Evolutionary conservation across 2,329 filamentous ascomycete genomes (phyloP).

Genomic region (Laburnicola sp.): DNA sequence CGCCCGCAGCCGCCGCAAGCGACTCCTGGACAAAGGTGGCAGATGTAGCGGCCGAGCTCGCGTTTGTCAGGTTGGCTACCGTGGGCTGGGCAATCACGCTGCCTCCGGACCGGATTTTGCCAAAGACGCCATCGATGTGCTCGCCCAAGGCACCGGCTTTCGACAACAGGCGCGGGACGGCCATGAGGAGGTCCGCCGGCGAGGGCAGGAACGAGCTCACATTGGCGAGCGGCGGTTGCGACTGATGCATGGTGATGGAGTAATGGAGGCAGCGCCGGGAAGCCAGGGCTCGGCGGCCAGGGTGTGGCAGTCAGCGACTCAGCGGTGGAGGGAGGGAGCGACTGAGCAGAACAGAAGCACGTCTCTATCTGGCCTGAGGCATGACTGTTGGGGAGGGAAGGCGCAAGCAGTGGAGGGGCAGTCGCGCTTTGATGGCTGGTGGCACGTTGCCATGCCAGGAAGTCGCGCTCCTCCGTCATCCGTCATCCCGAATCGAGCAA

Average conservation of each 20-base stretch:
- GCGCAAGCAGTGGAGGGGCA: neutral
- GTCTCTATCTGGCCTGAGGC: constrained; percentile 4
- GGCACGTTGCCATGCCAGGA: neutral
- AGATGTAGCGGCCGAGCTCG: constrained; percentile 43
- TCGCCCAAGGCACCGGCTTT: constrained; percentile 68
- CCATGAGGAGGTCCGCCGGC: constrained; percentile 68
- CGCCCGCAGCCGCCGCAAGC: constrained; percentile 49
- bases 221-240: constrained; percentile 33
- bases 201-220: constrained; percentile 56
- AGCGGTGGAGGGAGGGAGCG: too few species aligned
- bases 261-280: neutral
- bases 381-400: neutral
- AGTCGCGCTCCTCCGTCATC: neutral
- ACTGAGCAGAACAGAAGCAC: neutral
- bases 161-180: constrained; percentile 70
- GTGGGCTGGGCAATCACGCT: constrained; percentile 64
- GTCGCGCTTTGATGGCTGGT: neutral
- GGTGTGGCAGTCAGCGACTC: too few species aligned
- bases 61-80: constrained; percentile 48
- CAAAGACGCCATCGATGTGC: constrained; percentile 58
- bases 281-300: neutral
- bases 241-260: constrained; percentile 25
- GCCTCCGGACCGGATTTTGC: constrained; percentile 58
- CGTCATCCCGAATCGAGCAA: constrained; percentile 1
- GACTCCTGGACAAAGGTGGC: constrained; percentile 49